Conservation (phyloP, 2,329 filamentous ascomycete species). For the Nectriaceae sp. region DNA sequence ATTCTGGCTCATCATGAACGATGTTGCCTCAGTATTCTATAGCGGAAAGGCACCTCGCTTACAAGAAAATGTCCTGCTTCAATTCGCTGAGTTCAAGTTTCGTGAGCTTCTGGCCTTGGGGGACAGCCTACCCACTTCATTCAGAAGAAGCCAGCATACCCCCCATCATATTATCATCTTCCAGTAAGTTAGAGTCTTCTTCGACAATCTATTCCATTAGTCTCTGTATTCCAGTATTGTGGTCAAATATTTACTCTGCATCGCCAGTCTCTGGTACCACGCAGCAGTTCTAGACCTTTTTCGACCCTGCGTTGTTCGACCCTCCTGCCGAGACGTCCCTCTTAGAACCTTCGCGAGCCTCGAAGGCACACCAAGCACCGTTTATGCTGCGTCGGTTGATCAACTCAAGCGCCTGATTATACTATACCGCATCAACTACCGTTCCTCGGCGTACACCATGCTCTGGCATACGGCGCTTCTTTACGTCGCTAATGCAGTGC, state of each 20-base stretch:
- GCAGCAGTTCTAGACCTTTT: conserved; percentile 21
- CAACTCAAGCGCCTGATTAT: conserved; percentile 39
- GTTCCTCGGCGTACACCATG: conserved; percentile 34
- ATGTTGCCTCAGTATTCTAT: conserved; percentile 26
- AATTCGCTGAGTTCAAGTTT: conserved; percentile 31
- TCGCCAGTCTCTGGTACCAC: conserved; percentile 21
- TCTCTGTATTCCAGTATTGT: no score
- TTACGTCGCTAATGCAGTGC: conserved; percentile 38
- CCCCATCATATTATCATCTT: background rate
- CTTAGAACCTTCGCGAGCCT: conserved; percentile 20
- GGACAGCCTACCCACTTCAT: background rate
- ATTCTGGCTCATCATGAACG: conserved; percentile 35
- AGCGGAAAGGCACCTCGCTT: conserved; percentile 8
- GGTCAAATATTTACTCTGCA: no score
- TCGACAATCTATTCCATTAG: conserved; percentile 8
- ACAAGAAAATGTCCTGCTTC: conserved; percentile 16
- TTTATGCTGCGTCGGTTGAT: conserved; percentile 33
- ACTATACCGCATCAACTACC: conserved; percentile 33
- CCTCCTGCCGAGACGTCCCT: conserved; percentile 10
- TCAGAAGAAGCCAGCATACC: background rate
- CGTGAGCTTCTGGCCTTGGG: background rate
- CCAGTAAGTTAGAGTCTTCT: conserved; percentile 2
- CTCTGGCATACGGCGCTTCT: conserved; percentile 40
- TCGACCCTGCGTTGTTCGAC: conserved; percentile 28
- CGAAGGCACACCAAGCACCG: conserved; percentile 24